These are phyloP conservation scores for Thelephora terrestris DNA, from an alignment of 1,284 basidiomycete species.

Conservation along the genomic window DNA sequence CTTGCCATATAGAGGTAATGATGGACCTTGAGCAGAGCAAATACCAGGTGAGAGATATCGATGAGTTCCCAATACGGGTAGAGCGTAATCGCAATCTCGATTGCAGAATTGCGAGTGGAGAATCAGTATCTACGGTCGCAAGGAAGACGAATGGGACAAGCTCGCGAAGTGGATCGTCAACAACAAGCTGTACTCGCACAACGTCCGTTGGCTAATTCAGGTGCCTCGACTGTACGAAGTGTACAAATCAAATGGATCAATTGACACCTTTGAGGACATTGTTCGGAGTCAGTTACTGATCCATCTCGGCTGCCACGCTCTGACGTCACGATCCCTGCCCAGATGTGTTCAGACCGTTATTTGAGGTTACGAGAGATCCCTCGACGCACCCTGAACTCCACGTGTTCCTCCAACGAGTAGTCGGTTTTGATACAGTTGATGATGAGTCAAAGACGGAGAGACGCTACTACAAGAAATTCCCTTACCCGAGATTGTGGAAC, in stretches of 20 bases:
- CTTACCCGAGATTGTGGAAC: slow-evolving; percentile 88
- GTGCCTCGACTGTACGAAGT: slow-evolving; percentile 93
- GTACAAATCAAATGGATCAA: slow-evolving; percentile 84
- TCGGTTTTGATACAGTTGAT: slow-evolving; percentile 97
- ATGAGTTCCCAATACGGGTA: slow-evolving; percentile 3
- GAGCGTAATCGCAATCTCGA: not conserved
- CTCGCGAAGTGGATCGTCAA: slow-evolving; percentile 94
- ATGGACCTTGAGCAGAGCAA: slow-evolving; percentile 96
- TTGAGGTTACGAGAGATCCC: slow-evolving; percentile 94
- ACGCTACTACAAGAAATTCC: slow-evolving; percentile 91
- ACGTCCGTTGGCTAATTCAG: slow-evolving; percentile 97
- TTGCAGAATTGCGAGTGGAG: slow-evolving; percentile 88
- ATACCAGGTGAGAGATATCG: slow-evolving; percentile 75
- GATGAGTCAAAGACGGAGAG: slow-evolving; percentile 95
- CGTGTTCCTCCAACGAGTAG: slow-evolving; percentile 89
- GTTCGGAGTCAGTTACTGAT: slow-evolving; percentile 62
- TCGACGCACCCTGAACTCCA: slow-evolving; percentile 88
- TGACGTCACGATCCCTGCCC: not conserved
- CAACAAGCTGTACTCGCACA: slow-evolving; percentile 91
- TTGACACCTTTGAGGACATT: slow-evolving; percentile 88
- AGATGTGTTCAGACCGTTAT: slow-evolving; percentile 93
- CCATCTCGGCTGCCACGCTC: not conserved
- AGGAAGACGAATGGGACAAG: slow-evolving; percentile 90
- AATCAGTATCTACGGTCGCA: slow-evolving; percentile 88
- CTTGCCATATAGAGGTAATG: slow-evolving; percentile 69